These are phyloP conservation scores for Penicillium brevicompactum DNA, from an alignment of 2,329 filamentous ascomycete genomes.

Conservation along the genomic window DNA sequence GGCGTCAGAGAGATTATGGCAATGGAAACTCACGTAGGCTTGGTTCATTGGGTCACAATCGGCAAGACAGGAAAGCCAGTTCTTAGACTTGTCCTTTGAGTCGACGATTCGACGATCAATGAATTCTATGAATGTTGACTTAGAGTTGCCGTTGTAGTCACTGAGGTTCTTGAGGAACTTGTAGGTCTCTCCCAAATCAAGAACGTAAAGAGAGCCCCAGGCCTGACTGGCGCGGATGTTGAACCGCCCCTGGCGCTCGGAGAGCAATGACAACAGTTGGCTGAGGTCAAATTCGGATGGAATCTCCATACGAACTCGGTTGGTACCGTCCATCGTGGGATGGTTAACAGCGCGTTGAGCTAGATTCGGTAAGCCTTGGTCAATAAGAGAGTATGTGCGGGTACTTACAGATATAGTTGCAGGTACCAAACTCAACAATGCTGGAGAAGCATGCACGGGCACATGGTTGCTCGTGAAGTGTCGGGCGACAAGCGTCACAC, in stretches of 20 bases:
- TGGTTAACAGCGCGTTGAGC: constrained; percentile 49
- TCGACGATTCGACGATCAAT: constrained; percentile 48
- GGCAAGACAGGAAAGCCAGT: constrained; percentile 45
- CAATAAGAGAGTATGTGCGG: background rate
- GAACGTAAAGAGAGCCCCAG: constrained; percentile 45
- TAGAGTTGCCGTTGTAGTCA: constrained; percentile 41
- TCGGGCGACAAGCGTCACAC: constrained; percentile 45
- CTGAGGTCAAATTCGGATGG: constrained; percentile 43
- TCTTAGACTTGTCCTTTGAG: constrained; percentile 48
- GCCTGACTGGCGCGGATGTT: constrained; percentile 48
- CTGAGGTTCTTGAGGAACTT: constrained; percentile 42
- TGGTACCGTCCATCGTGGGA: constrained; percentile 36
- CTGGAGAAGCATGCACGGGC: constrained; percentile 47
- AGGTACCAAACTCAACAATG: constrained; percentile 48
- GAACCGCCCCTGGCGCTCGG: constrained; percentile 43
- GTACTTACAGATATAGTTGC: constrained; percentile 48
- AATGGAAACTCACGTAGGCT: constrained; percentile 39
- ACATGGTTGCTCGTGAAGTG: constrained; percentile 47
- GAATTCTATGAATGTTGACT: constrained; percentile 46
- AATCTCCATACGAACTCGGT: constrained; percentile 44
- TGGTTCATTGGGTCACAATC: constrained; percentile 45
- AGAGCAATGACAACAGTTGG: constrained; percentile 40
- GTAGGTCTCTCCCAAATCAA: constrained; percentile 45
- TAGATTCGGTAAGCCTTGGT: constrained; percentile 24
- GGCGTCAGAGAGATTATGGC: background rate